These are phyloP conservation scores for Cladosporium sp. DNA, from an alignment of 2,329 filamentous ascomycete species.

Conservation along the genomic window DNA sequence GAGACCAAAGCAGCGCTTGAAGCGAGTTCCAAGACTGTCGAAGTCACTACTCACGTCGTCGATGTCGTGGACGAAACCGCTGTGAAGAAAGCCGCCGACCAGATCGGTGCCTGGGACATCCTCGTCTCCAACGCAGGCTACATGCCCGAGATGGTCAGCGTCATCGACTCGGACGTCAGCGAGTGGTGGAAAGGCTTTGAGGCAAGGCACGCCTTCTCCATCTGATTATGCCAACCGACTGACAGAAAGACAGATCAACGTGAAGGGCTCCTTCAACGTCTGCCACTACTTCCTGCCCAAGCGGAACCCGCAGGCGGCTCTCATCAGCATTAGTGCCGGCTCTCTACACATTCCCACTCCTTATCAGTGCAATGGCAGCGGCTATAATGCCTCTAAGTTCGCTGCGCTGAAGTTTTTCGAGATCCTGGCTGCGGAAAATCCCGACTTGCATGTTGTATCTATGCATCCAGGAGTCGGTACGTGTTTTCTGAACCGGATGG, in stretches of 20 bases:
- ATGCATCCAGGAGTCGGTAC: conserved; percentile 36
- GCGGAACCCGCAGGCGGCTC: conserved; percentile 6
- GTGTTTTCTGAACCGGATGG: not conserved
- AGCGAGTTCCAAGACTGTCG: not conserved
- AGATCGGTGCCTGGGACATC: conserved; percentile 11
- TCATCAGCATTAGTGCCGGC: conserved; percentile 11
- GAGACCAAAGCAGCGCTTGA: conserved; percentile 11
- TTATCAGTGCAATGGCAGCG: conserved; percentile 14
- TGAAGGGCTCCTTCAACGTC: conserved; percentile 12
- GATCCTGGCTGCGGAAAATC: conserved; percentile 33
- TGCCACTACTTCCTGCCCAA: conserved; percentile 11
- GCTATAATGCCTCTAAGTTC: conserved; percentile 34
- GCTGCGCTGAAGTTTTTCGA: conserved; percentile 33
- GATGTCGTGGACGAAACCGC: conserved; percentile 14
- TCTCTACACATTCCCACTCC: conserved; percentile 16
- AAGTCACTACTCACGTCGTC: conserved; percentile 13
- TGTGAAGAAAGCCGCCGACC: not conserved
- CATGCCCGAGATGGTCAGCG: not conserved
- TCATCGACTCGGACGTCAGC: not conserved
- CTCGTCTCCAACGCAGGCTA: conserved; percentile 11
- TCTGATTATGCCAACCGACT: too few species aligned
- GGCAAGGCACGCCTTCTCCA: too few species aligned
- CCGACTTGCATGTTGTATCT: conserved; percentile 32
- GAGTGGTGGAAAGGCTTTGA: conserved; percentile 12
- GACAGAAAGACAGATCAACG: not conserved